A percentile compares a stretch with the other conserved stretches of the same genome.
phyloP scores from a whole-genome alignment of 2,329 filamentous ascomycete species.

The Metarhizium sp. region DNA sequence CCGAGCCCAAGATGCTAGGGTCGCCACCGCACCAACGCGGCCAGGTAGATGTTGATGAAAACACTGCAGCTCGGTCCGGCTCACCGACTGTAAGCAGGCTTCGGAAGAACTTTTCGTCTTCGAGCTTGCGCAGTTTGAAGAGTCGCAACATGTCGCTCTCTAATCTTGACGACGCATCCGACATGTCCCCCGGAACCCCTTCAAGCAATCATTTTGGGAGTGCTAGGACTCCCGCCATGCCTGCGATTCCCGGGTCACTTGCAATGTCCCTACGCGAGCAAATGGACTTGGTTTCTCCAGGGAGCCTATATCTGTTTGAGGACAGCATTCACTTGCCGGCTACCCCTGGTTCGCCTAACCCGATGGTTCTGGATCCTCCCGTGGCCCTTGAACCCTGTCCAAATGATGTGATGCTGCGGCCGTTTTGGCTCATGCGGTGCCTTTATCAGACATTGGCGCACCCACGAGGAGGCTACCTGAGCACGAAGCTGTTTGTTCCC shows the following conservation, averaged over 20 bases:
- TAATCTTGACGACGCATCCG: slow-evolving; percentile 50
- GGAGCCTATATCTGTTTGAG: slow-evolving; percentile 75
- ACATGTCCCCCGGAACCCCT: slow-evolving; percentile 66
- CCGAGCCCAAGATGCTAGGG: slow-evolving; percentile 11
- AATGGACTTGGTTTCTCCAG: slow-evolving; percentile 46
- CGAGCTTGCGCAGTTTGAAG: slow-evolving; percentile 62
- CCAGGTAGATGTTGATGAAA: slow-evolving; percentile 26
- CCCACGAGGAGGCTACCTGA: slow-evolving; percentile 84
- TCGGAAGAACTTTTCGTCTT: slow-evolving; percentile 61
- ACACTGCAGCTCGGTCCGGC: slow-evolving; percentile 31
- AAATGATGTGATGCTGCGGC: slow-evolving; percentile 77
- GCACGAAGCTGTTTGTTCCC: slow-evolving; percentile 84
- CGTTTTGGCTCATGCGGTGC: slow-evolving; percentile 96
- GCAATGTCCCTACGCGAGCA: slow-evolving; percentile 52
- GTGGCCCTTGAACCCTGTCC: slow-evolving; percentile 85
- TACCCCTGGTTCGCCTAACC: slow-evolving; percentile 56
- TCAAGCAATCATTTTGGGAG: slow-evolving; percentile 56
- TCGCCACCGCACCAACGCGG: slow-evolving; percentile 25
- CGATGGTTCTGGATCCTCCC: slow-evolving; percentile 54
- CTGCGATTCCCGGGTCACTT: slow-evolving; percentile 59
- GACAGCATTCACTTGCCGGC: slow-evolving; percentile 65
- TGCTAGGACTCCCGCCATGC: slow-evolving; percentile 40
- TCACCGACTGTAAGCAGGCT: slow-evolving; percentile 44
- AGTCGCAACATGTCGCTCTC: slow-evolving; percentile 63
- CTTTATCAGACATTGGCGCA: slow-evolving; percentile 89